Conservation (phyloP, 768 basidiomycete genomes). For the Kwoniella shandongensis region DNA sequence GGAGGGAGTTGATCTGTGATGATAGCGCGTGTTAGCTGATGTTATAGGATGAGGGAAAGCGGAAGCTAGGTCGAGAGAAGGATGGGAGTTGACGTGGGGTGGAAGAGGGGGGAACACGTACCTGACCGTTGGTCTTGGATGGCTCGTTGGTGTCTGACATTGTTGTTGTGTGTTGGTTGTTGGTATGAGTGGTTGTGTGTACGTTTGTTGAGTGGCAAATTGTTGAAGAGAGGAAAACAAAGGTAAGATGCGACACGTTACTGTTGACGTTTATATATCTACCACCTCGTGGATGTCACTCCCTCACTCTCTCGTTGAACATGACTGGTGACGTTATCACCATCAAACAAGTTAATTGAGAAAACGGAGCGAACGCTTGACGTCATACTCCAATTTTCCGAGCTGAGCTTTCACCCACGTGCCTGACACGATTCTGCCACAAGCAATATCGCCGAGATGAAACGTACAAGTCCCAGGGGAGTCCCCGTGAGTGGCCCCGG, state of each 20-base stretch:
- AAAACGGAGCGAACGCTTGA: no score
- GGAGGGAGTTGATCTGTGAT: constrained; percentile 48
- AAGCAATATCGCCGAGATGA: no score
- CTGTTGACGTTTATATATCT: constrained; percentile 3
- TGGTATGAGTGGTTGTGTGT: constrained; percentile 10
- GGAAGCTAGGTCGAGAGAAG: constrained; percentile 1
- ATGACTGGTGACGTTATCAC: no score
- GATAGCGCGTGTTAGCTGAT: background rate
- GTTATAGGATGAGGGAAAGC: background rate
- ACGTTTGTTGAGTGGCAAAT: background rate
- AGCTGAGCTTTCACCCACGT: no score
- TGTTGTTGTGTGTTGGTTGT: constrained; percentile 11
- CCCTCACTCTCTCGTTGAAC: no score
- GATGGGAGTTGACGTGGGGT: constrained; percentile 54
- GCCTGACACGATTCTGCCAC: no score
- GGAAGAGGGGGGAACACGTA: constrained; percentile 42
- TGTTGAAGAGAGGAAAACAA: constrained; percentile 6
- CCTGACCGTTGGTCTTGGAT: constrained; percentile 51
- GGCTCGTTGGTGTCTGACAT: constrained; percentile 43
- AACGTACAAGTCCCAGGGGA: no score
- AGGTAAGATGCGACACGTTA: background rate
- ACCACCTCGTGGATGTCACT: no score
- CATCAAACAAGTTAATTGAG: no score
- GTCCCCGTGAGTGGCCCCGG: no score
- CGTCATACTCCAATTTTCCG: no score